A percentile compares a stretch with the other conserved stretches of the same genome.
These are phyloP conservation scores for Aspergillus caelatus DNA, from an alignment of 2,329 filamentous ascomycete genomes.

Conservation along the genomic window DNA sequence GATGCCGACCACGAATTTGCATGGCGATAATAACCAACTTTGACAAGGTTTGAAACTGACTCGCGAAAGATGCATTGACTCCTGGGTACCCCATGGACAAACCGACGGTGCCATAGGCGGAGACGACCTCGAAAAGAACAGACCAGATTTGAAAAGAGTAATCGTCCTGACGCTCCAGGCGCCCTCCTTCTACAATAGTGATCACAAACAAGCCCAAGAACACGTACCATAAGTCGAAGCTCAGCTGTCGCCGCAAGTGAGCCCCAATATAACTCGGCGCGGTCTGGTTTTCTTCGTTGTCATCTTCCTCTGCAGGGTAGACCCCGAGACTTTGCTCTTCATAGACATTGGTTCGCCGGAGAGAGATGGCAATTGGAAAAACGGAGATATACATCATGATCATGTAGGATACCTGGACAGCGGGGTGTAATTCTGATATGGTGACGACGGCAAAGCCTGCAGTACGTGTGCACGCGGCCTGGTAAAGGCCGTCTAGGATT, in stretches of 20 bases:
- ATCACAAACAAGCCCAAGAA: conserved; percentile 93
- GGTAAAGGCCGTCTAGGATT: conserved; percentile 84
- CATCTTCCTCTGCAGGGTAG: conserved; percentile 60
- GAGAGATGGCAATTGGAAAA: conserved; percentile 91
- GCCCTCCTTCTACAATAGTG: conserved; percentile 78
- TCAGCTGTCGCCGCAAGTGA: conserved; percentile 89
- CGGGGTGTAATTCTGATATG: conserved; percentile 76
- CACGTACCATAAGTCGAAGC: conserved; percentile 97
- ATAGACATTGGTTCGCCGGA: conserved; percentile 93
- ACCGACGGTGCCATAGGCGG: conserved; percentile 92
- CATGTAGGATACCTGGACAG: conserved; percentile 88
- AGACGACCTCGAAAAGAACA: conserved; percentile 81
- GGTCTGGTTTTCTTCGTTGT: conserved; percentile 55
- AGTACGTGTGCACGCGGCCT: conserved; percentile 84
- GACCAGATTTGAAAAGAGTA: conserved; percentile 67
- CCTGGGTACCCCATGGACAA: conserved; percentile 79
- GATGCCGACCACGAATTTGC: conserved; percentile 67
- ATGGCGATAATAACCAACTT: conserved; percentile 69
- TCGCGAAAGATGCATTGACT: conserved; percentile 78
- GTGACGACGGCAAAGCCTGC: conserved; percentile 85
- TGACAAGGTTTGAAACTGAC: conserved; percentile 73
- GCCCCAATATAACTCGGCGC: conserved; percentile 83
- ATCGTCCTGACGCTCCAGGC: conserved; percentile 65
- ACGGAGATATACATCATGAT: conserved; percentile 99
- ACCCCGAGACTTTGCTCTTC: conserved; percentile 77